These are phyloP conservation scores for Yarrowia galli DNA, from an alignment of 1,139 yeast species.

Conservation along the genomic window DNA sequence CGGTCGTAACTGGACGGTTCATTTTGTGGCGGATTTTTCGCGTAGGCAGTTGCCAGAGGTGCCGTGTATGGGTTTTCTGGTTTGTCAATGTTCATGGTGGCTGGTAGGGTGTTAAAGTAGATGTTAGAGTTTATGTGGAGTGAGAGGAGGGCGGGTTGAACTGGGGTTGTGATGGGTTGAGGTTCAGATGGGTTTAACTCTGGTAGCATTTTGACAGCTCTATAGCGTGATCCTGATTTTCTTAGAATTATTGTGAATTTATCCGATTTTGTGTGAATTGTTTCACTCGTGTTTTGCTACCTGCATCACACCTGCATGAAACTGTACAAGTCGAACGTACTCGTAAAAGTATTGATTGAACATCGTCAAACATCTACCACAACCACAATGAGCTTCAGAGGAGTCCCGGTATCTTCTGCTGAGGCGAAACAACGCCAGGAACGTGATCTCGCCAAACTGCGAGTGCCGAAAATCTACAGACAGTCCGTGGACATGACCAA, in stretches of 20 bases:
- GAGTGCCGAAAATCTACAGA: slow-evolving; percentile 39
- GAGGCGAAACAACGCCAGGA: slow-evolving; percentile 26
- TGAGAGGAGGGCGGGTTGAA: no score
- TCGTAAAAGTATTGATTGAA: not conserved
- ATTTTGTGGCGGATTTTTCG: not conserved
- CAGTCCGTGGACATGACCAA: slow-evolving; percentile 42
- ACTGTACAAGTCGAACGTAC: not conserved
- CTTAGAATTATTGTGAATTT: no score
- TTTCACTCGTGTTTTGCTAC: not conserved
- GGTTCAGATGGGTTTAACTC: no score
- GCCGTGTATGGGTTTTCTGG: not conserved
- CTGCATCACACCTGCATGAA: not conserved
- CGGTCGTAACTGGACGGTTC: not conserved
- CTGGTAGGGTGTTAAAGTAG: no score
- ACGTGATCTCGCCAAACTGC: slow-evolving; percentile 34
- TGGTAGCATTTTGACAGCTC: no score
- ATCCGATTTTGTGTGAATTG: no score
- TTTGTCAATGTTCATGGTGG: slow-evolving; percentile 8
- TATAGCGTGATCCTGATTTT: no score
- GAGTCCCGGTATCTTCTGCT: slow-evolving; percentile 12
- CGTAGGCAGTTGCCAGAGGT: not conserved
- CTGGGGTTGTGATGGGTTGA: no score
- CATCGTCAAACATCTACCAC: not conserved
- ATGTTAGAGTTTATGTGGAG: no score
- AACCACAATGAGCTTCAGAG: slow-evolving; percentile 24